These are phyloP conservation scores for Sanguinoderma infundibulare DNA, from an alignment of 1,284 basidiomycete species.

Conservation along the genomic window DNA sequence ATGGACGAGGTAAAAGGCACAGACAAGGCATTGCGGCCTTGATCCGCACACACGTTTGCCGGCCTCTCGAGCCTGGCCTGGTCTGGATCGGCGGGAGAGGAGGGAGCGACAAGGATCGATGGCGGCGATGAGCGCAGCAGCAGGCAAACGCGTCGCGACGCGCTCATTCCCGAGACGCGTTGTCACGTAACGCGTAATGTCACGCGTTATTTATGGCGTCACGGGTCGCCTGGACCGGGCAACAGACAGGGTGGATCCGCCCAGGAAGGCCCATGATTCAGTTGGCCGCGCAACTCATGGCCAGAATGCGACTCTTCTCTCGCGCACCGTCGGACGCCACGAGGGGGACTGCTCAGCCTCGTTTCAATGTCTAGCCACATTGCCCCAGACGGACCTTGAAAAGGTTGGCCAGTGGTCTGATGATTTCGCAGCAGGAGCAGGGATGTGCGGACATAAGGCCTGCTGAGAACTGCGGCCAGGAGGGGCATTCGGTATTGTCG, in stretches of 20 bases:
- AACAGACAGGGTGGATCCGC: not conserved
- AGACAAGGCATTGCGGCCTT: too few species aligned
- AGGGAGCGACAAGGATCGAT: not conserved
- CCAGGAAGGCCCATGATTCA: not conserved
- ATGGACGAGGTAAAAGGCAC: too few species aligned
- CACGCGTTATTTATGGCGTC: too few species aligned
- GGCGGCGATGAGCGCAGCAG: not conserved
- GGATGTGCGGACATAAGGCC: not conserved
- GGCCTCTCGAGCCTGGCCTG: not conserved
- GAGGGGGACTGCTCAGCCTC: not conserved
- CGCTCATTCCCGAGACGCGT: conserved; percentile 13
- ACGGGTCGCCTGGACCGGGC: conserved; percentile 2
- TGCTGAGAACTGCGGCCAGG: not conserved
- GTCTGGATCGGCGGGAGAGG: not conserved
- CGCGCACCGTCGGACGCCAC: not conserved
- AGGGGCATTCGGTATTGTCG: not conserved
- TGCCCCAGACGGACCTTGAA: not conserved
- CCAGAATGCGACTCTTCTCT: not conserved
- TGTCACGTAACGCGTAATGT: conserved; percentile 10
- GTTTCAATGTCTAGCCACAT: not conserved
- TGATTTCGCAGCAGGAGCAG: not conserved
- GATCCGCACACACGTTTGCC: not conserved
- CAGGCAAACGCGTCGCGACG: conserved; percentile 5
- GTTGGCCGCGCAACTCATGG: not conserved
- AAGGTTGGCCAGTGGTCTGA: not conserved